These are phyloP conservation scores for Thalassiosira sp. DNA, from an alignment of 352 stramenopile species.

Conservation along the genomic window DNA sequence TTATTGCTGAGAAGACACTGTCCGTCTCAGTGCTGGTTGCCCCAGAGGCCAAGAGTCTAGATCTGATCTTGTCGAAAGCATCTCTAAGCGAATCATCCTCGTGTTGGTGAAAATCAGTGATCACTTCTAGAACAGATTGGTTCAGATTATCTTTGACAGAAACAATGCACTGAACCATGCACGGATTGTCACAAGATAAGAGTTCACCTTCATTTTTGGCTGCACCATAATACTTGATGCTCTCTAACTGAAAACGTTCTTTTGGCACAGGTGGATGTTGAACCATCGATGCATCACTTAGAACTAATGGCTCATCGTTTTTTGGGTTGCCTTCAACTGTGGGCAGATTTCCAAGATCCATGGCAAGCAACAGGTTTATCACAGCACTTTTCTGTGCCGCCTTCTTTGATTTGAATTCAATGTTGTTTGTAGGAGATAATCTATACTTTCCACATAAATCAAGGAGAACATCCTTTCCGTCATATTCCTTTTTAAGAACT, in stretches of 20 bases:
- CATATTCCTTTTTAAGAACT: not conserved
- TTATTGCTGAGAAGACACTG: conserved; percentile 15
- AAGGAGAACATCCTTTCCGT: conserved; percentile 17
- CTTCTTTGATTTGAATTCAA: conserved; percentile 14
- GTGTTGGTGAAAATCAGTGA: conserved; percentile 3
- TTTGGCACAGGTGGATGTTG: not conserved
- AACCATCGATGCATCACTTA: not conserved
- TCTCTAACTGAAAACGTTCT: conserved; percentile 19
- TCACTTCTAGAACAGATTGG: conserved; percentile 10
- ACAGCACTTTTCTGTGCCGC: conserved; percentile 39
- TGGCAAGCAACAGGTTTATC: conserved; percentile 39
- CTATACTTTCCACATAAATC: conserved; percentile 38
- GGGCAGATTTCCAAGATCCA: conserved; percentile 21
- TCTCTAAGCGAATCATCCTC: conserved; percentile 20
- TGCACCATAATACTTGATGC: conserved; percentile 20
- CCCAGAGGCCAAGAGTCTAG: not conserved
- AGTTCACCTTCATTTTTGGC: conserved; percentile 15
- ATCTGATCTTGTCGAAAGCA: conserved; percentile 9
- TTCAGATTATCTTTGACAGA: conserved; percentile 7
- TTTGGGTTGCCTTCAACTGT: conserved; percentile 1
- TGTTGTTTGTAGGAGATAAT: not conserved
- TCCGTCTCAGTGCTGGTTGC: not conserved
- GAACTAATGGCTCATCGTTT: not conserved
- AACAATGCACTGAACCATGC: conserved; percentile 20
- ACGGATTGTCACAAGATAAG: conserved; percentile 36